Conservation (phyloP, 345 rosid species). For the Limnanthes douglasii region DNA sequence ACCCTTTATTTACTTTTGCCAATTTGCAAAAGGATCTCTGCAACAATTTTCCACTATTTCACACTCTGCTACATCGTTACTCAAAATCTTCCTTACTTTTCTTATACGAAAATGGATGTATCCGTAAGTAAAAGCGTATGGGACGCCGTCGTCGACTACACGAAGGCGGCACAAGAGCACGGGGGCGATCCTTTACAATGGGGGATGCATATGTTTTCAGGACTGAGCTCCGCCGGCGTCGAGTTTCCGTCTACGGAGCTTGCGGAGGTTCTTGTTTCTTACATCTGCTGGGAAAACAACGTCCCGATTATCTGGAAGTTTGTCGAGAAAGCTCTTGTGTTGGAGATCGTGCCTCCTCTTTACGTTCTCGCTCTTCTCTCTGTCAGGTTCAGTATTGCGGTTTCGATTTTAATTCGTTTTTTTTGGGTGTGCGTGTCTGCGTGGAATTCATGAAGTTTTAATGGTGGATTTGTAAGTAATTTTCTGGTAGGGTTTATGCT, state of each 20-base stretch:
- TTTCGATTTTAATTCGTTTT: background rate
- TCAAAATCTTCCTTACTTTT: no score
- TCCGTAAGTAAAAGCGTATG: constrained; percentile 26
- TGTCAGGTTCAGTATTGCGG: constrained; percentile 31
- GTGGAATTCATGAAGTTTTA: no score
- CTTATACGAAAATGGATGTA: no score
- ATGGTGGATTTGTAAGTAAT: no score
- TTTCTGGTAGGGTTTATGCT: no score
- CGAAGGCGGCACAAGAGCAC: constrained; percentile 49
- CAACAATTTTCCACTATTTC: no score
- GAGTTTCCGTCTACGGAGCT: constrained; percentile 56
- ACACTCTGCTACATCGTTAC: no score
- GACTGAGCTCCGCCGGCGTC: constrained; percentile 41
- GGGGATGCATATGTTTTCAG: constrained; percentile 55
- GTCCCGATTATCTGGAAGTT: constrained; percentile 84
- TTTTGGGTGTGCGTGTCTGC: background rate
- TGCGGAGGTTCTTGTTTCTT: constrained; percentile 52
- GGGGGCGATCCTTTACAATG: constrained; percentile 55
- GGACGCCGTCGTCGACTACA: constrained; percentile 50
- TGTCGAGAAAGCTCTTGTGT: constrained; percentile 57
- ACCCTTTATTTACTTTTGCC: no score
- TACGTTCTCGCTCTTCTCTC: constrained; percentile 74
- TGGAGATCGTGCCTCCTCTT: constrained; percentile 63
- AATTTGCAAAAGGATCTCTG: no score
- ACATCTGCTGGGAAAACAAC: constrained; percentile 84